A percentile compares a stretch with the other conserved stretches of the same genome.
phyloP scores from a whole-genome alignment of 2,329 filamentous ascomycete species.

The Alternaria rosae region DNA sequence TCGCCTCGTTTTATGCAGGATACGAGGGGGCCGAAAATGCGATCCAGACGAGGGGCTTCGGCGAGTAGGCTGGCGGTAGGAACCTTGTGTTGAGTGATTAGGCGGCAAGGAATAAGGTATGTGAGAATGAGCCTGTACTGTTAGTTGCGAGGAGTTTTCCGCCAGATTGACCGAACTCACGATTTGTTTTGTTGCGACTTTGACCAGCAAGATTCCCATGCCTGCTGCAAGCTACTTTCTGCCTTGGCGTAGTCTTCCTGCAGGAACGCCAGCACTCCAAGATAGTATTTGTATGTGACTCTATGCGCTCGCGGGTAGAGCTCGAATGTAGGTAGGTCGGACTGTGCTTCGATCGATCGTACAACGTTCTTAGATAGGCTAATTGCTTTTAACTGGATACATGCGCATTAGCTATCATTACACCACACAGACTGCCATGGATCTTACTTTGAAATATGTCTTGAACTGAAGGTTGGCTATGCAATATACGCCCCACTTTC shows the following conservation, averaged over 20 bases:
- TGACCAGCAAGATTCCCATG: conserved; percentile 82
- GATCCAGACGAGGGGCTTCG: conserved; percentile 77
- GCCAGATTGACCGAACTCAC: conserved; percentile 52
- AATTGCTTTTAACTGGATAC: conserved; percentile 74
- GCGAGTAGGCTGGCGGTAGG: conserved; percentile 75
- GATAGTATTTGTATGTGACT: conserved; percentile 96
- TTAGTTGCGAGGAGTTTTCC: conserved; percentile 42
- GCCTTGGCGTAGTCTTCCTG: conserved; percentile 86
- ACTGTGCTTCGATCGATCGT: conserved; percentile 76
- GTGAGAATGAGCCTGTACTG: conserved; percentile 79
- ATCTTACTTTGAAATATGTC: conserved; percentile 83
- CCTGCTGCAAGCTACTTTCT: conserved; percentile 70
- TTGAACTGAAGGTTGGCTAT: conserved; percentile 96
- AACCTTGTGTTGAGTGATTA: conserved; percentile 85
- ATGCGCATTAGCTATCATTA: conserved; percentile 5
- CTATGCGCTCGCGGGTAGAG: conserved; percentile 88
- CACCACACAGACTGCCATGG: not conserved
- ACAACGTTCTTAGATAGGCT: conserved; percentile 90
- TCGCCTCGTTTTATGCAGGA: conserved; percentile 83
- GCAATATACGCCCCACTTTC: conserved; percentile 98
- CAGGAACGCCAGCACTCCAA: conserved; percentile 90
- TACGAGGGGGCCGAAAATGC: conserved; percentile 79
- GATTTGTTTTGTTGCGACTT: conserved; percentile 79
- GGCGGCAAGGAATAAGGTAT: conserved; percentile 91
- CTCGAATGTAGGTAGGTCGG: conserved; percentile 81